These are phyloP conservation scores for Epichloe amarillans DNA, from an alignment of 2,329 filamentous ascomycete genomes.

Conservation along the genomic window DNA sequence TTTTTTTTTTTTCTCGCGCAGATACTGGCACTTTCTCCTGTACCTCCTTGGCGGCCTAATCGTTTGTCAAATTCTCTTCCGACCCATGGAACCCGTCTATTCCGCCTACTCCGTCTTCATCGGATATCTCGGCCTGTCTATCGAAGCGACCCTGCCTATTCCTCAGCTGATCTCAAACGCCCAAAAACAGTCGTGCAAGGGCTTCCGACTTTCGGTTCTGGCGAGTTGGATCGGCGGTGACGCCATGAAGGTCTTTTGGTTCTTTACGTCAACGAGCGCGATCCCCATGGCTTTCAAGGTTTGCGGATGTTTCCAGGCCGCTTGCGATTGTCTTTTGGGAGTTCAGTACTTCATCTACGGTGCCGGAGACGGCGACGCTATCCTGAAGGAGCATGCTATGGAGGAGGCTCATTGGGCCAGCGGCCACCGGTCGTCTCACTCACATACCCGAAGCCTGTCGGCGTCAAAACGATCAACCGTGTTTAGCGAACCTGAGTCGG, in stretches of 20 bases:
- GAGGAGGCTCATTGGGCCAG: slow-evolving; percentile 19
- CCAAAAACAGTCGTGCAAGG: slow-evolving; percentile 55
- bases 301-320: slow-evolving; percentile 69
- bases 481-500: slow-evolving; percentile 20
- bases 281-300: slow-evolving; percentile 73
- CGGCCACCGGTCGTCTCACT: slow-evolving; percentile 14
- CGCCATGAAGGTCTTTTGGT: slow-evolving; percentile 79
- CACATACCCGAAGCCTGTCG: slow-evolving; percentile 18
- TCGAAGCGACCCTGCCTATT: slow-evolving; percentile 71
- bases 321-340: slow-evolving; percentile 61
- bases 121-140: slow-evolving; percentile 61
- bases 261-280: slow-evolving; percentile 55
- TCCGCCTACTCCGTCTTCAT: slow-evolving; percentile 51
- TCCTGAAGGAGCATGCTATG: slow-evolving; percentile 26
- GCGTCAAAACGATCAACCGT: slow-evolving; percentile 26
- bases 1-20: background rate
- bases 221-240: slow-evolving; percentile 70
- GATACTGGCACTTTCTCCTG: slow-evolving; percentile 66
- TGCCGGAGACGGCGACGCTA: slow-evolving; percentile 25
- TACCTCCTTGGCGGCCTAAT: slow-evolving; percentile 52
- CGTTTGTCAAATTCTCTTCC: slow-evolving; percentile 53
- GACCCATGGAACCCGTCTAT: slow-evolving; percentile 44
- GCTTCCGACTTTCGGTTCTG: slow-evolving; percentile 64
- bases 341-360: slow-evolving; percentile 63
- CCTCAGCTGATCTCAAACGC: slow-evolving; percentile 66